A percentile compares a stretch with the other conserved stretches of the same genome.
These are phyloP conservation scores for Solanum clarkiae DNA, from an alignment of 257 asterid genomes.

Conservation along the genomic window DNA sequence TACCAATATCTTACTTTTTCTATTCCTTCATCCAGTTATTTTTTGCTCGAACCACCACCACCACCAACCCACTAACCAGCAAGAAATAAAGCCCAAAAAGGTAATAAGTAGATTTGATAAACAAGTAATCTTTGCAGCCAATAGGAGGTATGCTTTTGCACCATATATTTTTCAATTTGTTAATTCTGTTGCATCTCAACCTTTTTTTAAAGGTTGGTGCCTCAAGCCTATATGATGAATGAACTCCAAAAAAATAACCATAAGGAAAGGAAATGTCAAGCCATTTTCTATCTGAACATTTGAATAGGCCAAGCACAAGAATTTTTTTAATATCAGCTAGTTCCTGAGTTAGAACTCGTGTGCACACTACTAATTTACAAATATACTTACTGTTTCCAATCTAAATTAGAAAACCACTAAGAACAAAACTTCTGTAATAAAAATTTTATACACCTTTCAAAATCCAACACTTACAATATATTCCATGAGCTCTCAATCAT, in stretches of 20 bases:
- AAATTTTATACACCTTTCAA: too few relatives aligned
- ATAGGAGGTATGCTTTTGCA: neutral
- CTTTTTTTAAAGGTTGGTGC: too few relatives aligned
- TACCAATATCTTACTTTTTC: neutral
- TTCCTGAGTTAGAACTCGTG: constrained; percentile 32
- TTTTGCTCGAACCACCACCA: too few relatives aligned
- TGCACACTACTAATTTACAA: constrained; percentile 80
- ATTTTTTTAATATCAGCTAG: constrained; percentile 30
- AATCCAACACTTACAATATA: neutral
- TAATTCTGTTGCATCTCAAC: too few relatives aligned
- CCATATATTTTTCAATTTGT: too few relatives aligned
- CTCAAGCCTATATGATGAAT: neutral
- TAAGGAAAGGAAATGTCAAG: neutral
- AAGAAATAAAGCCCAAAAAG: too few relatives aligned
- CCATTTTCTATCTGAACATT: constrained; percentile 41
- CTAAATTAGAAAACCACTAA: too few relatives aligned
- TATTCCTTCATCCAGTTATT: neutral
- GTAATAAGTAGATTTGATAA: too few relatives aligned
- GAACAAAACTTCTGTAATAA: too few relatives aligned
- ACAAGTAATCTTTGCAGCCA: neutral
- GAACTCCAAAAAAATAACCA: neutral
- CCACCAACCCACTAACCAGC: neutral
- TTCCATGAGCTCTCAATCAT: constrained; percentile 76
- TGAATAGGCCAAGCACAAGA: constrained; percentile 39
- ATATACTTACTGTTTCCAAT: constrained; percentile 43